Base-by-base conservation (phyloP, 1,284 basidiomycete genomes). In the Ceratobasidium sp. region DNA sequence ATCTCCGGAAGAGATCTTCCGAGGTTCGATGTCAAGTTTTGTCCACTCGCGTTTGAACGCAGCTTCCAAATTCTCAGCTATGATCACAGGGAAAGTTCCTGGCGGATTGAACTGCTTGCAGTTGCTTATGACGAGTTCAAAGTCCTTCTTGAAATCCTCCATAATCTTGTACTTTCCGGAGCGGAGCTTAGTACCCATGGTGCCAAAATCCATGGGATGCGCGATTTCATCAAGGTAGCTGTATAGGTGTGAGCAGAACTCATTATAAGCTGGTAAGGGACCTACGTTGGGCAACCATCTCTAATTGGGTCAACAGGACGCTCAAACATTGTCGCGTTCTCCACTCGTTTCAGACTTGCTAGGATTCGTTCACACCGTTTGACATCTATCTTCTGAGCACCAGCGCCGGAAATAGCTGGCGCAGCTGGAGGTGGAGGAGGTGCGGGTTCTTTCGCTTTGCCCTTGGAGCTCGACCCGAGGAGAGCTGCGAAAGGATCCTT, bases 141-240 rank as follows among this genome's bases (percentile, higher is more conserved):
- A 84, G 77, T 98, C 97, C 73, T 85, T 84, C 43, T 87, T 89
- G 76, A 99, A 91, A 1, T 92, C 88, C 70, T 92, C 92, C 89
- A 94, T 93, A 0, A 86, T 89, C 21, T 82, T 77, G 80, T 97
- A 98, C 77, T 86, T 84, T 59, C 85, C 86, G 70, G 85, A 80
- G 46, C 86, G 85, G 65, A 97, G 82, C 78, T 94, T 96, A 60
- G 83, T 84, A 41, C 81, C 80, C 78, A 98, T 93, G 10, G 96
- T 97, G 10, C 88, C 89, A 71, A 98, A 89, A 81, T 99, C 96
- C 95, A 98, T 99, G 5, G 97, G 97, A 75, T 92, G 82, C 76
- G 88, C 84, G 79, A 99, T 98, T 82, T 98, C 97, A 10, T 97
- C 89, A 73, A 92, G 89, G 80, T 99, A 99, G 18, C 94, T 96